Base-by-base conservation (phyloP, 2,329 filamentous ascomycete genomes). In the Colletotrichum filicis region DNA sequence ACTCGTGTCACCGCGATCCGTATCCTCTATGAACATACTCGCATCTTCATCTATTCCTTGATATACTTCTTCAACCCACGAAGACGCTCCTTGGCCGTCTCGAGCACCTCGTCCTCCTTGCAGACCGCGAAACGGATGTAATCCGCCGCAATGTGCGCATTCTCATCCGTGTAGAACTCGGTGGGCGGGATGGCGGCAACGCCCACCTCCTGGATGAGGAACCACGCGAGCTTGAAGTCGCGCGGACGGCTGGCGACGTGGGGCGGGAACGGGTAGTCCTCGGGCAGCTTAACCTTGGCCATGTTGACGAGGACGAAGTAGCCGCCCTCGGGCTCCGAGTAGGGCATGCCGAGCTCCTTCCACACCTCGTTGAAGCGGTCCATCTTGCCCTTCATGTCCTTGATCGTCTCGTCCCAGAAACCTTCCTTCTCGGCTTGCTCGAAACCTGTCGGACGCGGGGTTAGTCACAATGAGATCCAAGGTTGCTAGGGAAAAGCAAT, bases 251-350 rank as follows among this genome's bases (percentile, higher is more conserved):
- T 92, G 16, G 93, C 94, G 46, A 99, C 96, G 80, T 98, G 95
- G 1, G 92, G 87, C 32, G 97, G 97, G 87, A 98, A 98, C 0
- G 92, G 90, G 82, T 98, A 99, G 80, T 92, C 92, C 5, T 88
- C 88, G 0, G 97, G 97, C 5, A 99, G 81, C 80, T 93, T 91
- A 70, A 99, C 94, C 80, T 96, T 95, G 70, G 90, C 87, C 88
- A 98, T 92, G 85, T 99, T 99, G 75, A 94, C 97, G 66, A 99
- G 90, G 52, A 99, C 94, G 80, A 99, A 99, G 86, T 99, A 99
- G 24, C 97, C 97, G 66, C 97, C 97, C 82, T 99, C 95, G 5
- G 97, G 97, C 73, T 98, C 93, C 1, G 94, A 96, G 85, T 96
- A 98, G 4, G 93, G 93, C 62, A 96, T 86, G 19, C 87, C 90